Conservation (phyloP, 1,139 yeast genomes). For the Suhomyces wounanorum region DNA sequence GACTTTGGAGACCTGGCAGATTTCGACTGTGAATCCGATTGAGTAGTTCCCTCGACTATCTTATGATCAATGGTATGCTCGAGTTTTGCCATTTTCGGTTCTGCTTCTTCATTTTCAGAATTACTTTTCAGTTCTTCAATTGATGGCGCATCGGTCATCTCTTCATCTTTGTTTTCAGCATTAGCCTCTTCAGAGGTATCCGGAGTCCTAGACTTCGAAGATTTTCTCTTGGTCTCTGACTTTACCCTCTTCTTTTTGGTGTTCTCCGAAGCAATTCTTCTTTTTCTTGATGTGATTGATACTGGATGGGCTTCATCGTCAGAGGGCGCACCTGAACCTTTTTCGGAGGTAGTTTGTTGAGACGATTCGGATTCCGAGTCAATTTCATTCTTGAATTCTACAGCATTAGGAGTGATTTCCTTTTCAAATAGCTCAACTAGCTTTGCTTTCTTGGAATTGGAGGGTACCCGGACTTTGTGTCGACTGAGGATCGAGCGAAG, state of each 20-base stretch:
- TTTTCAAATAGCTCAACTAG: slow-evolving; percentile 43
- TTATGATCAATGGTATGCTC: not conserved
- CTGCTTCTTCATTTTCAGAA: not conserved
- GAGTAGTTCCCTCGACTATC: not conserved
- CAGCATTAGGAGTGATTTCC: slow-evolving; percentile 8
- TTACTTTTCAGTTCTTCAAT: not conserved
- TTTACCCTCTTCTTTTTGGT: slow-evolving; percentile 22
- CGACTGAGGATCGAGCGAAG: slow-evolving; percentile 62
- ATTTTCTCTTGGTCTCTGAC: slow-evolving; percentile 22
- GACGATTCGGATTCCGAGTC: not conserved
- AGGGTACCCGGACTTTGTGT: slow-evolving; percentile 56
- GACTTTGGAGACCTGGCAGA: not conserved
- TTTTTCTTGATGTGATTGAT: slow-evolving; percentile 19
- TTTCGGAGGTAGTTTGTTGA: not conserved
- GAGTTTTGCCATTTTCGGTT: not conserved
- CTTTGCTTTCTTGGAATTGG: slow-evolving; percentile 64
- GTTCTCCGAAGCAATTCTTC: slow-evolving; percentile 14
- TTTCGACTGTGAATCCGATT: not conserved
- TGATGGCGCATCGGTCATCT: not conserved
- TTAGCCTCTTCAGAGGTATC: not conserved
- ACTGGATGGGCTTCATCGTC: not conserved
- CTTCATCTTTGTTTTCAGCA: not conserved
- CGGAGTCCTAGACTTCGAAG: not conserved
- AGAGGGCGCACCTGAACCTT: slow-evolving; percentile 11
- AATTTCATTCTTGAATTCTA: not conserved